Evolutionary conservation across 2,329 filamentous ascomycete species (phyloP).

Genomic region (Scytalidium lignicola): DNA sequence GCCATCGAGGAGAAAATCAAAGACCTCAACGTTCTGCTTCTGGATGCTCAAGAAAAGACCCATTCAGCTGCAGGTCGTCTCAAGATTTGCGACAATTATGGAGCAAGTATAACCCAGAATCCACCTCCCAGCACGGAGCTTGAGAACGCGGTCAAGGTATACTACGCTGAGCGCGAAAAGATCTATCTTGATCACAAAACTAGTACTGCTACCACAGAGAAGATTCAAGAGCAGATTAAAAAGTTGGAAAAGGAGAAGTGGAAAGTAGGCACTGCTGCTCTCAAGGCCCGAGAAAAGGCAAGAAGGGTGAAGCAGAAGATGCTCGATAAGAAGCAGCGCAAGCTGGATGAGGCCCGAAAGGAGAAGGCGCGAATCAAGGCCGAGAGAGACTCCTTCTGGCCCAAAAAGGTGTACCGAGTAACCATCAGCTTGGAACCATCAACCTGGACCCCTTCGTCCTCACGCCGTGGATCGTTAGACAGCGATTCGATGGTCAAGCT

Average conservation of each 20-base stretch:
- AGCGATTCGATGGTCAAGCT: conserved; percentile 20
- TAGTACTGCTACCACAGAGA: conserved; percentile 27
- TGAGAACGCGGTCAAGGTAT: conserved; percentile 18
- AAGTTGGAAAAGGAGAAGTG: conserved; percentile 29
- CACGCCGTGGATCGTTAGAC: conserved; percentile 43
- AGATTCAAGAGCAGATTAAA: conserved; percentile 29
- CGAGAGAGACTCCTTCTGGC: conserved; percentile 45
- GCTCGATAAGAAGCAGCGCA: conserved; percentile 30
- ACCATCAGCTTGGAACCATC: conserved; percentile 46
- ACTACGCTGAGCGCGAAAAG: conserved; percentile 22
- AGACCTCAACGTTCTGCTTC: conserved; percentile 13
- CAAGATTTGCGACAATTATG: conserved; percentile 20
- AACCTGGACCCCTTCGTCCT: conserved; percentile 38
- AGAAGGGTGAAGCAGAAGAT: conserved; percentile 32
- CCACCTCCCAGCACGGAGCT: conserved; percentile 14
- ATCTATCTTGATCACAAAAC: conserved; percentile 35
- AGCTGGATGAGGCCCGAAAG: conserved; percentile 31
- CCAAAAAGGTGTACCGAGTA: conserved; percentile 42
- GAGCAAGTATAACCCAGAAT: conserved; percentile 14
- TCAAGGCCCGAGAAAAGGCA: conserved; percentile 30
- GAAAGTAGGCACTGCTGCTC: conserved; percentile 17
- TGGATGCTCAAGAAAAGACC: conserved; percentile 26
- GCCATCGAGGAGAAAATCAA: conserved; percentile 17
- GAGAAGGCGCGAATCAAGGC: conserved; percentile 40
- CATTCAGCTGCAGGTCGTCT: conserved; percentile 22